Evolutionary conservation across 2,329 filamentous ascomycete species (phyloP).

Genomic region (Lanzia echinophila): DNA sequence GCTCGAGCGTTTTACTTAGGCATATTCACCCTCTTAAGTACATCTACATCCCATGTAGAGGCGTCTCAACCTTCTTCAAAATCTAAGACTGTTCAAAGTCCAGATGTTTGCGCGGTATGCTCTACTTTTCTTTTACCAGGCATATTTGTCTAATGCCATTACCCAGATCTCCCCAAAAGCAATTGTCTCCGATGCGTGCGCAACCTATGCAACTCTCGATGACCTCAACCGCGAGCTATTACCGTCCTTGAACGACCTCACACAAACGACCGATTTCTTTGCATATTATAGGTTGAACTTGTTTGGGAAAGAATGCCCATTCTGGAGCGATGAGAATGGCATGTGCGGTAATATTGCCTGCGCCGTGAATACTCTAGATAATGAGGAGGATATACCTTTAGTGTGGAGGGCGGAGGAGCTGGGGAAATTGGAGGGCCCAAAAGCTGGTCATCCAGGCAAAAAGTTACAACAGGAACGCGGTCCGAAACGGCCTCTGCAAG

Average conservation of each 20-base stretch:
- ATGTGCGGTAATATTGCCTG: conserved; percentile 98
- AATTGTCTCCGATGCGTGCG: conserved; percentile 90
- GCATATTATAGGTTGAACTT: conserved; percentile 94
- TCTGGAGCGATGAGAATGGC: conserved; percentile 88
- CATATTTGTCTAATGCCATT: conserved; percentile 29
- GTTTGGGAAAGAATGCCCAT: conserved; percentile 90
- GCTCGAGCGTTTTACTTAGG: conserved; percentile 54
- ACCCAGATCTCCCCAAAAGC: conserved; percentile 76
- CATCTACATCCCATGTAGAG: conserved; percentile 39
- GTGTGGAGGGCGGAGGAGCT: conserved; percentile 91
- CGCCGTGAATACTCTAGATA: conserved; percentile 88
- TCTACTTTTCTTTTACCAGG: conserved; percentile 23
- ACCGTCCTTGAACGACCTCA: conserved; percentile 73
- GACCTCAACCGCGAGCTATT: conserved; percentile 70
- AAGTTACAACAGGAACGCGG: conserved; percentile 62
- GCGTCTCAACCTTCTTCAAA: conserved; percentile 13
- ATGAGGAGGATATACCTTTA: conserved; percentile 86
- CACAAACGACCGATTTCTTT: conserved; percentile 90
- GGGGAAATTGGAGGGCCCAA: conserved; percentile 84
- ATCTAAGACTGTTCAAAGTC: conserved; percentile 33
- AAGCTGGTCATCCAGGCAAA: conserved; percentile 79
- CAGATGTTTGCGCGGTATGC: conserved; percentile 35
- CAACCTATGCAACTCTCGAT: conserved; percentile 87
- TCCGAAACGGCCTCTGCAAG: conserved; percentile 68
- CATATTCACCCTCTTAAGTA: conserved; percentile 50